phyloP scores from a whole-genome alignment of 2,329 filamentous ascomycete genomes.

The Grosmannia huntii region DNA sequence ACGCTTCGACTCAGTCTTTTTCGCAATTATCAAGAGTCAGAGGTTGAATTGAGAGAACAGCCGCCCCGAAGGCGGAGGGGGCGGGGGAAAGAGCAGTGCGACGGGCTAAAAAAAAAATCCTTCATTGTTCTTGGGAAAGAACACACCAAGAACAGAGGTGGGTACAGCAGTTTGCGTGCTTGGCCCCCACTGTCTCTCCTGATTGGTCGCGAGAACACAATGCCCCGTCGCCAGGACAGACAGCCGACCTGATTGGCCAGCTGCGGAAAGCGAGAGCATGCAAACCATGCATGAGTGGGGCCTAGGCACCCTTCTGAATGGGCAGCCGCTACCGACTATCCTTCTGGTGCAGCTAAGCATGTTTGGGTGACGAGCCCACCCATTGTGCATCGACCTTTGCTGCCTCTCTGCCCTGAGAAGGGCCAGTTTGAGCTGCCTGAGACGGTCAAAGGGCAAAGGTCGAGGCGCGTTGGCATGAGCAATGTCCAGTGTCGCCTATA shows the following conservation, averaged over 20 bases:
- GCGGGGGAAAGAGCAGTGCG: constrained; percentile 9
- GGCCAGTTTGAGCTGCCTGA: no score
- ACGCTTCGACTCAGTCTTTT: constrained; percentile 5
- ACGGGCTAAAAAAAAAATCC: constrained; percentile 3
- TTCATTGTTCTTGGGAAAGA: not conserved
- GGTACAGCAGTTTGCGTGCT: not conserved
- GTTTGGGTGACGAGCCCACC: not conserved
- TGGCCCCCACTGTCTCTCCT: not conserved
- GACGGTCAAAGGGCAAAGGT: no score
- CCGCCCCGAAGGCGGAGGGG: constrained; percentile 12
- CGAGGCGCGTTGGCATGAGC: not conserved
- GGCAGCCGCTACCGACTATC: not conserved
- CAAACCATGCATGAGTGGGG: constrained; percentile 1
- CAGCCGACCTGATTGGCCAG: not conserved
- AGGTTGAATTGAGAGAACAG: constrained; percentile 8
- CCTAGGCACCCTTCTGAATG: not conserved
- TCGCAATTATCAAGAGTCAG: constrained; percentile 6
- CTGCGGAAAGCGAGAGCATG: not conserved
- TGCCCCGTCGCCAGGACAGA: not conserved
- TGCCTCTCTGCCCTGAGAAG: not conserved
- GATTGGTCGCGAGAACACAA: not conserved
- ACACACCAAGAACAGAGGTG: not conserved
- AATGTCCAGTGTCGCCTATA: not conserved
- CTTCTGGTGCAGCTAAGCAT: not conserved
- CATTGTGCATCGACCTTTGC: not conserved